Evolutionary conservation across 1,139 yeast genomes (phyloP).

Genomic region (Taphrina communis): DNA sequence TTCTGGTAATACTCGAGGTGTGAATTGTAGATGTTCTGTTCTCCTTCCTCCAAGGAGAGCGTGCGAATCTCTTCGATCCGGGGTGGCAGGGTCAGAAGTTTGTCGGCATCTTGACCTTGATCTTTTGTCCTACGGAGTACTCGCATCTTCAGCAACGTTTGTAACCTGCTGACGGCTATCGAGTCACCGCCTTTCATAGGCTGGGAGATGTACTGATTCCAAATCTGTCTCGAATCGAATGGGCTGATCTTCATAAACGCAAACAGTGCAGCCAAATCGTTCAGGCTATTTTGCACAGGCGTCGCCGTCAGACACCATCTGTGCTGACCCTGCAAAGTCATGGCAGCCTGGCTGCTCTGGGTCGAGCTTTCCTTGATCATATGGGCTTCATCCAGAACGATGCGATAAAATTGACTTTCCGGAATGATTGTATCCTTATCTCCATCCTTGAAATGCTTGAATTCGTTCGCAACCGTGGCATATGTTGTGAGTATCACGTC

Average conservation of each 20-base stretch:
- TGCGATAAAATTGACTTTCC: slow-evolving; percentile 68
- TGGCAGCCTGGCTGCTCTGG: slow-evolving; percentile 78
- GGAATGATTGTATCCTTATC: slow-evolving; percentile 50
- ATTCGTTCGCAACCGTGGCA: slow-evolving; percentile 56
- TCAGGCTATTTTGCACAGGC: slow-evolving; percentile 86
- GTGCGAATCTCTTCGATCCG: slow-evolving; percentile 73
- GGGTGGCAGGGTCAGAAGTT: slow-evolving; percentile 80
- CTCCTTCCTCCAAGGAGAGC: slow-evolving; percentile 63
- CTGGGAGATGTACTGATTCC: slow-evolving; percentile 63
- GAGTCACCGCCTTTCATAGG: slow-evolving; percentile 58
- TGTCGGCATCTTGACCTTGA: slow-evolving; percentile 58
- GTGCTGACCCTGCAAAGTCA: slow-evolving; percentile 61
- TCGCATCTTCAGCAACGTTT: slow-evolving; percentile 75
- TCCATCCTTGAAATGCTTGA: slow-evolving; percentile 42
- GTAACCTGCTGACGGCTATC: slow-evolving; percentile 66
- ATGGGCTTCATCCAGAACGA: slow-evolving; percentile 85
- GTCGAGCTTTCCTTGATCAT: slow-evolving; percentile 80
- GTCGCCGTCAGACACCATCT: slow-evolving; percentile 92
- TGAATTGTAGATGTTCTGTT: slow-evolving; percentile 32
- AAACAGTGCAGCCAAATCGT: slow-evolving; percentile 77
- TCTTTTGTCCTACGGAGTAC: slow-evolving; percentile 77
- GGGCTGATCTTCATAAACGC: slow-evolving; percentile 70
- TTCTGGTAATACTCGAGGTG: slow-evolving; percentile 37
- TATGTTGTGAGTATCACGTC: slow-evolving; percentile 83
- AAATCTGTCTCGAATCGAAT: slow-evolving; percentile 59